Evolutionary conservation across 306 rosid species (phyloP), one percentile per base, ranked within the genome.

Genomic region (Citrullus colocynthis): DNA sequence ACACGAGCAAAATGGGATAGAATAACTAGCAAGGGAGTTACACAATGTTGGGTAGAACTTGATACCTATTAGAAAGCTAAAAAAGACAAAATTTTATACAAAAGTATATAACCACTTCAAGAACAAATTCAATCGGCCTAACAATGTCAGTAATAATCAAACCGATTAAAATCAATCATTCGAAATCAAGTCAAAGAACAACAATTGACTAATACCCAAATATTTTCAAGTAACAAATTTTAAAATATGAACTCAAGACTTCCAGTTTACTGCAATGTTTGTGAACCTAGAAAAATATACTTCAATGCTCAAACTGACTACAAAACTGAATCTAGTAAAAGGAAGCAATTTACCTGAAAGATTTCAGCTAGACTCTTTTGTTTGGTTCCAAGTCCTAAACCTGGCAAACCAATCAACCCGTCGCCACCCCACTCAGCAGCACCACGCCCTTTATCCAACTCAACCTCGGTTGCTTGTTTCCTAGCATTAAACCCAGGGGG

Each of bases 311-410:
- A 71, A 69, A 24, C 30, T 14, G 5, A 45, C 21, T 11, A 71
- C 41, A 24, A 45, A 1, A 3, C 9, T 24, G 14, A 71, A 71
- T 24, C 14, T 7, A 52, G 41, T 14, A 74, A 67, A 9, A 18
- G 79, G 57, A 75, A 78, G 74, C 34, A 81, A 78, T 76, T 80
- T 81, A 95, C 99, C 99, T 95, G 97, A 78, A 95, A 92, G 79
- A 90, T 90, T 80, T 95, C 97, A 17, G 97, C 97, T 79, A 91
- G 85, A 80, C 97, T 94, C 81, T 89, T 93, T 37, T 90, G 97
- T 84, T 90, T 90, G 91, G 77, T 88, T 76, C 93, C 86, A 78
- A 90, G 96, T 41, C 97, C 98, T 28, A 93, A 78, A 83, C 96
- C 86, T 18, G 96, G 92, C 83, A 91, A 84, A 75, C 98, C 98